Evolutionary conservation across 176 grass and related monocot species (phyloP).

Genomic region (Triticum monococcum): DNA sequence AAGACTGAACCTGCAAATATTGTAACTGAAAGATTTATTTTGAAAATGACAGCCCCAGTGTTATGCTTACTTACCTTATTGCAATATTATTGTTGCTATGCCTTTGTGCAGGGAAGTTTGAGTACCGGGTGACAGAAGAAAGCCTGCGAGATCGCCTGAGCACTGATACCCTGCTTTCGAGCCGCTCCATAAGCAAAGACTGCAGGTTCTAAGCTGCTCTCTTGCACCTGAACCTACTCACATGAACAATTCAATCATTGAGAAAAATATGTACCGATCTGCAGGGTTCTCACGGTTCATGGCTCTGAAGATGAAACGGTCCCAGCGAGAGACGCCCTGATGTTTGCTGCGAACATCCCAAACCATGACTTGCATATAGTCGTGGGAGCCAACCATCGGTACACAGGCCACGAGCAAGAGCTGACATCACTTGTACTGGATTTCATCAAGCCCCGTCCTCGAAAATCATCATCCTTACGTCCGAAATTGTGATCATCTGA

Average conservation of each 20-base stretch:
- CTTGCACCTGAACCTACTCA: neutral
- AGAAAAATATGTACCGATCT: neutral
- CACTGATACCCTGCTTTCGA: constrained; percentile 68
- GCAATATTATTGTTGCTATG: neutral
- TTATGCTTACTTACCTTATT: neutral
- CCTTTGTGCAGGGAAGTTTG: constrained; percentile 60
- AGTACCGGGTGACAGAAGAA: constrained; percentile 58
- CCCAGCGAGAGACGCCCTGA: constrained; percentile 53
- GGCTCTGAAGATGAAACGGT: constrained; percentile 74
- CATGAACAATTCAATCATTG: neutral
- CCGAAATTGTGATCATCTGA: constrained; percentile 45
- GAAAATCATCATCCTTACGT: constrained; percentile 12
- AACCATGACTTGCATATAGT: constrained; percentile 71
- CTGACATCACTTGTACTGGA: constrained; percentile 46
- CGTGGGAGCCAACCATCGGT: constrained; percentile 67
- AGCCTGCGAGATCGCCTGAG: constrained; percentile 67
- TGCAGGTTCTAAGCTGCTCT: constrained; percentile 63
- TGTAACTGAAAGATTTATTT: neutral
- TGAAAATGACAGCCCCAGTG: neutral
- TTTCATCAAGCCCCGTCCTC: constrained; percentile 42
- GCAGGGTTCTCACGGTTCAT: constrained; percentile 78
- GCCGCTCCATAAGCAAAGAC: constrained; percentile 57
- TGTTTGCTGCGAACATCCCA: constrained; percentile 71
- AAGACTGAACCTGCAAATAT: neutral
- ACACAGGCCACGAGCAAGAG: constrained; percentile 51